Evolutionary conservation across 805 yeast genomes (phyloP), one percentile per base, ranked within the genome.

Genomic region (Nakazawaea ishiwadae): DNA sequence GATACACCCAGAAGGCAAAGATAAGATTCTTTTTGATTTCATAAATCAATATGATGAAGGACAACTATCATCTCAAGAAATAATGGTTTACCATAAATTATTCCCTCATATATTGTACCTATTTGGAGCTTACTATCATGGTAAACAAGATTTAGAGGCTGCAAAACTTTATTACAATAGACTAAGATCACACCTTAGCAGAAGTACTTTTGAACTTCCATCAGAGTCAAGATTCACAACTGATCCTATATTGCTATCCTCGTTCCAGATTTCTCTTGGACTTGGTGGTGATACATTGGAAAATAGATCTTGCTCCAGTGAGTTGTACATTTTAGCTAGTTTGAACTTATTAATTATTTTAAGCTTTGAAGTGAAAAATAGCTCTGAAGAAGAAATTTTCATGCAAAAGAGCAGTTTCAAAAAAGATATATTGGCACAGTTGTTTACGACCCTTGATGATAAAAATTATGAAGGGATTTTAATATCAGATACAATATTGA

Each of bases 121-220:
- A 15, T 60, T 65, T 36, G 79, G 67, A 1, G 35, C 64, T 3
- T 59, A 61, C 39, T 56, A 60, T 45, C 79, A 73, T 37, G 44
- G 53, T 12, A 48, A 52, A 9, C 69, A 70, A 4, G 60, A 68
- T 16, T 41, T 64, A 4, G 51, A 54, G 15, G 53, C 59, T 1
- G 67, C 78, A 1, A 62, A 66, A 40, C 62, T 60, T 42, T 68
- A 69, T 44, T 69, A 63, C 45, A 40, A 54, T 27, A 62, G 63
- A 40, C 62, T 66, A 5, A 52, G 67, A 19, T 51, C 56, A 28
- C 40, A 51, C 33, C 35, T 49, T n/a, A 35, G 10, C 9, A 28
- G 27, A 4, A 19, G 15, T 12, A 15, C 35, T 12, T 2, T 28
- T 6, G 28, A 28, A 5, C 17, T 36, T 5, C 31, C 42, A 6